Evolutionary conservation across 2,329 filamentous ascomycete species (phyloP), one percentile per base, ranked within the genome.

Genomic region (Fusarium stilboides): DNA sequence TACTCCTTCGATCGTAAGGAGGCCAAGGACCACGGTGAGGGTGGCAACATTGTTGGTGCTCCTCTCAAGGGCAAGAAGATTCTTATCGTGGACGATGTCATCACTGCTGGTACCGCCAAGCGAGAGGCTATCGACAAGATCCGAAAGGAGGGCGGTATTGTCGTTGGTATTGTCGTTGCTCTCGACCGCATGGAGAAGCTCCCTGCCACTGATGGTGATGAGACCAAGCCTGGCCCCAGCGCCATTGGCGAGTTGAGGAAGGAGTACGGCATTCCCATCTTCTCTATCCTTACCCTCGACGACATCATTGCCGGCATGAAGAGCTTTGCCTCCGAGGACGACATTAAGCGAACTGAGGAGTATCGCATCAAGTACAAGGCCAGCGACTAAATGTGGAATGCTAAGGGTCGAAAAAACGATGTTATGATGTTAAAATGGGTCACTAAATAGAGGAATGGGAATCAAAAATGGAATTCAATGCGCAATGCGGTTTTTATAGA

Each of bases 1-100:
- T 98, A 97, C 83, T 91, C 90, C 34, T 98, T 97, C 83, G 97
- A 98, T 82, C 89, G 96, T 76, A 98, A 98, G 83, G 96, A 98
- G 83, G 92, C 91, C 75, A 98, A 98, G 85, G 92, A 94, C 76
- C 95, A 98, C 79, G 95, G 96, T 44, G 96, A 99, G 82, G 95
- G 95, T 34, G 95, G 96, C 44, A 92, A 89, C 78, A 97, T 98
- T 75, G 94, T 98, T 15, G 96, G 96, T 13, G 92, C 94, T 31
- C 87, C 91, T 8, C 84, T 98, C 53, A 92, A 92, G 81, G 94
- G 93, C 55, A 94, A 96, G 87, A 89, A 87, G 64, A 89, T 98
- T 17, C 86, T 99, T 34, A 92, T 99, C 73, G 91, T 99, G 40
- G 96, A 99, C 84, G 96, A 98, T 81, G 95, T 99, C 59, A 95